These are phyloP conservation scores for Amanita jacksonii DNA, from an alignment of 768 basidiomycete genomes.

Conservation along the genomic window DNA sequence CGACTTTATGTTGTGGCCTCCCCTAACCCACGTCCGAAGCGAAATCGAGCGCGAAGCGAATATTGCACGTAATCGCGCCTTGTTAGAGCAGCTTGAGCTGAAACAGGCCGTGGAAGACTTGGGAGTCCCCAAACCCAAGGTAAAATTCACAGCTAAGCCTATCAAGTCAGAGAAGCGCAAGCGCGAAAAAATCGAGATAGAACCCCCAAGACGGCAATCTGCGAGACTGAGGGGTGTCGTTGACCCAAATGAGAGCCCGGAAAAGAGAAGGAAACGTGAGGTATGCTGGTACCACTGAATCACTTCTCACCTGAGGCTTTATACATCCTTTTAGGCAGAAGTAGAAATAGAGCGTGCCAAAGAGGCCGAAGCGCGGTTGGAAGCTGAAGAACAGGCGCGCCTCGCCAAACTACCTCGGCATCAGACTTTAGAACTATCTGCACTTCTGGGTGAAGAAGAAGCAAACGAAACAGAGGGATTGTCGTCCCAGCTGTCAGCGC, in stretches of 20 bases:
- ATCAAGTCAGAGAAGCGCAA: constrained; percentile 52
- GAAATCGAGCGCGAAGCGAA: constrained; percentile 74
- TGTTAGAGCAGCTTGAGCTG: constrained; percentile 64
- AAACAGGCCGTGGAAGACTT: constrained; percentile 44
- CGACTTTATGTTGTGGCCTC: background rate
- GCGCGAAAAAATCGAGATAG: constrained; percentile 31
- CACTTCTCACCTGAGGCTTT: background rate
- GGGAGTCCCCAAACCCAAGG: constrained; percentile 32
- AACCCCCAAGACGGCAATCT: constrained; percentile 56
- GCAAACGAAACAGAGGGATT: constrained; percentile 38
- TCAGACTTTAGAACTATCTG: constrained; percentile 50
- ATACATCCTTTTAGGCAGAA: constrained; percentile 29
- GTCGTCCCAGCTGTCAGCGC: constrained; percentile 30
- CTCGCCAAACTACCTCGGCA: constrained; percentile 61
- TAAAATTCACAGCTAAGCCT: constrained; percentile 41
- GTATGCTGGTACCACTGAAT: constrained; percentile 22
- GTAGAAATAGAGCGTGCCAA: constrained; percentile 37
- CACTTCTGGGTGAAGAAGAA: constrained; percentile 43
- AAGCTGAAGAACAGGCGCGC: constrained; percentile 52
- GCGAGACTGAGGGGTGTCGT: constrained; percentile 41
- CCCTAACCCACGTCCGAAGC: constrained; percentile 17
- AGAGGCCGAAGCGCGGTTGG: constrained; percentile 53
- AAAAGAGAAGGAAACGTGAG: constrained; percentile 57
- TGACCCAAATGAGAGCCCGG: constrained; percentile 57
- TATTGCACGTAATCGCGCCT: constrained; percentile 69